Evolutionary conservation across 495 filamentous ascomycete genomes (phyloP), one percentile per base, ranked within the genome.

Genomic region (Evernia prunastri): DNA sequence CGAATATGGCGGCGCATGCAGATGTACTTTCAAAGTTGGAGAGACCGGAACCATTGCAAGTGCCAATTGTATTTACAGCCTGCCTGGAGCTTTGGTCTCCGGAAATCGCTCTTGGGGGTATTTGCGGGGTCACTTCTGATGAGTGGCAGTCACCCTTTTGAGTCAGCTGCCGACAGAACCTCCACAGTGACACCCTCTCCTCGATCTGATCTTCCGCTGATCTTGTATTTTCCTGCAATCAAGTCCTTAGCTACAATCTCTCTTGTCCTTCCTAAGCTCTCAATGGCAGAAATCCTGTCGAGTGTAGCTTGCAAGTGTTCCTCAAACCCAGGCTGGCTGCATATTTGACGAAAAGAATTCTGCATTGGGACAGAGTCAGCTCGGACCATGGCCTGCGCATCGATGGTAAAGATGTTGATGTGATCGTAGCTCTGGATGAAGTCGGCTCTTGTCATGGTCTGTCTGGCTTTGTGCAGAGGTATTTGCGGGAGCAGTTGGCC

Each of bases 311-410:
- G 84, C 39, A 97, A 79, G 72, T 89, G 87, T 66, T 92, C 76
- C 17, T 90, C 86, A 71, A 98, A 98, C 25, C 87, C 87, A 35
- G 82, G 79, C 59, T 84, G 68, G 5, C 74, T 69, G 58, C 90
- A 94, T 9, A 98, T 89, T 66, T 92, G 82, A 37, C 84, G 82
- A 74, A 98, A 97, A 0, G 95, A 94, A 49, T 84, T 84, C 75
- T 93, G 90, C 94, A 98, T 98, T 13, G 94, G 94, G 42, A 97
- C 94, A 7, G 87, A 91, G 75, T 96, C 92, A 8, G 94, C 94
- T 27, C 95, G 86, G 1, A 98, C 94, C 78, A 87, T 88, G 36
- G 92, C 91, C 33, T 84, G 81, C 36, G 86, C 90, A 65, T 93
- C 91, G 70, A 98, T 97, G 39, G 90, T 96, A 76, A 98, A 97